These are phyloP conservation scores for Myriangium duriaei DNA, from an alignment of 2,329 filamentous ascomycete species.

Conservation along the genomic window DNA sequence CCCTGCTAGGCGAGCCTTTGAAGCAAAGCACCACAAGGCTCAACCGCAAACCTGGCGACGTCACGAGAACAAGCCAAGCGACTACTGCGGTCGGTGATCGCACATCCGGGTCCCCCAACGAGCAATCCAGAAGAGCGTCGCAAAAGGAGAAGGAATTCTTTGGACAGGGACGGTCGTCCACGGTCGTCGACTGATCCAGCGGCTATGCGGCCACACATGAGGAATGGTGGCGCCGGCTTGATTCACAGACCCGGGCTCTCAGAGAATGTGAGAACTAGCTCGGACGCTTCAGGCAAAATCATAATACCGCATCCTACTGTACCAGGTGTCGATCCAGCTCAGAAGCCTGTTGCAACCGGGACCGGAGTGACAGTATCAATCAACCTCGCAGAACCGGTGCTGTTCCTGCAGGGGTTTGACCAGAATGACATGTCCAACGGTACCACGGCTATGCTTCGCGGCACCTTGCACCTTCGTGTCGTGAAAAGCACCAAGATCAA, in stretches of 20 bases:
- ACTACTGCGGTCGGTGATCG: constrained; percentile 35
- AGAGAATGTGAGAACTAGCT: constrained; percentile 27
- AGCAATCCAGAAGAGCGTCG: constrained; percentile 8
- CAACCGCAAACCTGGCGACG: constrained; percentile 34
- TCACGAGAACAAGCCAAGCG: constrained; percentile 37
- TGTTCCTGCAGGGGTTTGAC: constrained; percentile 70
- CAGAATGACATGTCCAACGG: constrained; percentile 51
- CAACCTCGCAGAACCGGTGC: constrained; percentile 62
- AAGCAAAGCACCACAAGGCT: too few relatives aligned
- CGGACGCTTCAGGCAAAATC: constrained; percentile 16
- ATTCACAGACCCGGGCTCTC: constrained; percentile 25
- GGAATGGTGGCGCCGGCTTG: constrained; percentile 27
- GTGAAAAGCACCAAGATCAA: constrained; percentile 90
- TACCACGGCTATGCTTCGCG: constrained; percentile 72
- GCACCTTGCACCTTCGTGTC: constrained; percentile 68
- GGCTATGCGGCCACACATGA: constrained; percentile 21
- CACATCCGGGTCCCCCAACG: constrained; percentile 7
- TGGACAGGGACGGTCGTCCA: constrained; percentile 10
- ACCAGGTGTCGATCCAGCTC: constrained; percentile 25
- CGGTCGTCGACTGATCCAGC: constrained; percentile 2
- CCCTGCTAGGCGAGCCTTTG: too few relatives aligned
- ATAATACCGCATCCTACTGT: constrained; percentile 16
- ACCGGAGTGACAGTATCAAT: constrained; percentile 66
- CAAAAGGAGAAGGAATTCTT: constrained; percentile 20
- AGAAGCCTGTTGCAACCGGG: constrained; percentile 65